Evolutionary conservation across 1,284 basidiomycete species (phyloP).

Genomic region (Coniophora puteana): DNA sequence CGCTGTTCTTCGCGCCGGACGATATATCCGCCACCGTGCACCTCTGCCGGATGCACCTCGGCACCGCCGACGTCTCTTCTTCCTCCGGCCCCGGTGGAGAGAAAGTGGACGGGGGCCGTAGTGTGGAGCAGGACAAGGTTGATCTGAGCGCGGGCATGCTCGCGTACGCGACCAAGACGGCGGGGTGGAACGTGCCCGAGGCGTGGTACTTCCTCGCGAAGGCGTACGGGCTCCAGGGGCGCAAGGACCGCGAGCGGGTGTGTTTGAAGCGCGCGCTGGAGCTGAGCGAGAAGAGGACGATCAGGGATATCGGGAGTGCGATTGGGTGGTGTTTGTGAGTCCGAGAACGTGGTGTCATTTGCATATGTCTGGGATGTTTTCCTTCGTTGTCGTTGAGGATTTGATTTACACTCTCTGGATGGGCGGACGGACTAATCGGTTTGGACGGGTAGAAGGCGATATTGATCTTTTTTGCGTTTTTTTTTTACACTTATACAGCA

Average conservation of each 20-base stretch:
- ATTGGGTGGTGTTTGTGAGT: conserved; percentile 71
- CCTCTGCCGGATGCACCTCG: conserved; percentile 72
- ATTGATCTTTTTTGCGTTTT: no score
- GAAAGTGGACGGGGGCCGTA: conserved; percentile 7
- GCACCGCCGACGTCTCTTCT: conserved; percentile 22
- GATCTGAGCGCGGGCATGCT: conserved; percentile 73
- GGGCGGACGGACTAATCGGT: no score
- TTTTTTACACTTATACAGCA: no score
- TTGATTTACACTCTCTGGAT: no score
- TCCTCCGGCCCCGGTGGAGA: conserved; percentile 12
- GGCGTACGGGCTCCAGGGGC: conserved; percentile 72
- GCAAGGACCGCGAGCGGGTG: conserved; percentile 69
- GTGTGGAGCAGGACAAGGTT: conserved; percentile 45
- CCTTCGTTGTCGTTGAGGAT: no score
- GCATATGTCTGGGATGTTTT: no score
- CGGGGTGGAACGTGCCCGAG: conserved; percentile 87
- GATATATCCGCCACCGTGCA: conserved; percentile 76
- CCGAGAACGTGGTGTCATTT: no score
- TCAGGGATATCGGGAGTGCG: conserved; percentile 60
- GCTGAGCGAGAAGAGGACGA: conserved; percentile 65
- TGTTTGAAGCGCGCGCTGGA: conserved; percentile 72
- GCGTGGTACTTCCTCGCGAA: conserved; percentile 89
- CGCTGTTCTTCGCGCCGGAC: conserved; percentile 74
- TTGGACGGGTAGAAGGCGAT: no score
- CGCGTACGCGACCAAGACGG: conserved; percentile 54